phyloP scores from a whole-genome alignment of 352 stramenopile genomes.

The Globisporangium camurandrum region DNA sequence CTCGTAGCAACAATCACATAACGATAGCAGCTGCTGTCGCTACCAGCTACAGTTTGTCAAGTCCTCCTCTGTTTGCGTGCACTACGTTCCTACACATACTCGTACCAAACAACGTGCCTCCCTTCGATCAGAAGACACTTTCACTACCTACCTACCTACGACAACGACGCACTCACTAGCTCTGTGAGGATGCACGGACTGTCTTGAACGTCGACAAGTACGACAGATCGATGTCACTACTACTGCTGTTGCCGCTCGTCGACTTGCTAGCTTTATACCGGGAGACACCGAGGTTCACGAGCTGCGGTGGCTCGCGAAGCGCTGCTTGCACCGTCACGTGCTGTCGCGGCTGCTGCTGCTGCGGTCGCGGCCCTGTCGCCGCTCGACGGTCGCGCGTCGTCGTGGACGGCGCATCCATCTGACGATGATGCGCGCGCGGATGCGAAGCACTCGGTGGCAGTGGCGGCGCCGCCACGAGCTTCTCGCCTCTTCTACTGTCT shows the following conservation, averaged over 20 bases:
- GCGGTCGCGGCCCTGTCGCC: neutral
- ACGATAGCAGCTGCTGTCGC: neutral
- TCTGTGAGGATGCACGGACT: neutral
- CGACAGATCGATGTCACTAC: conserved; percentile 8
- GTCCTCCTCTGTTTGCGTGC: too few relatives aligned
- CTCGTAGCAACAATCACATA: too few relatives aligned
- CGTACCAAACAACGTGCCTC: too few relatives aligned
- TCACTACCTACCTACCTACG: too few relatives aligned
- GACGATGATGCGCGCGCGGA: neutral
- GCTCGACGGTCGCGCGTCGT: too few relatives aligned
- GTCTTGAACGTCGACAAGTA: conserved; percentile 14
- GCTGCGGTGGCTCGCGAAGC: neutral
- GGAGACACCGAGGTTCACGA: conserved; percentile 10
- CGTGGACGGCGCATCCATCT: too few relatives aligned
- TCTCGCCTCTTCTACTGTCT: too few relatives aligned
- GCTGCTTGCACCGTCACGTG: too few relatives aligned
- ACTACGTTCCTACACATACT: neutral
- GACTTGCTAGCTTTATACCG: conserved; percentile 2
- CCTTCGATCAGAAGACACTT: neutral
- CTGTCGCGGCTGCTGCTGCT: neutral
- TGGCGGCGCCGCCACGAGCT: neutral
- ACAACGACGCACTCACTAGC: neutral
- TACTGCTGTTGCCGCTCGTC: neutral
- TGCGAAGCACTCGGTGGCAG: too few relatives aligned
- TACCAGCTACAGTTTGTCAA: neutral